These are phyloP conservation scores for Akanthomyces lecanii DNA, from an alignment of 2,329 filamentous ascomycete genomes.

Conservation along the genomic window DNA sequence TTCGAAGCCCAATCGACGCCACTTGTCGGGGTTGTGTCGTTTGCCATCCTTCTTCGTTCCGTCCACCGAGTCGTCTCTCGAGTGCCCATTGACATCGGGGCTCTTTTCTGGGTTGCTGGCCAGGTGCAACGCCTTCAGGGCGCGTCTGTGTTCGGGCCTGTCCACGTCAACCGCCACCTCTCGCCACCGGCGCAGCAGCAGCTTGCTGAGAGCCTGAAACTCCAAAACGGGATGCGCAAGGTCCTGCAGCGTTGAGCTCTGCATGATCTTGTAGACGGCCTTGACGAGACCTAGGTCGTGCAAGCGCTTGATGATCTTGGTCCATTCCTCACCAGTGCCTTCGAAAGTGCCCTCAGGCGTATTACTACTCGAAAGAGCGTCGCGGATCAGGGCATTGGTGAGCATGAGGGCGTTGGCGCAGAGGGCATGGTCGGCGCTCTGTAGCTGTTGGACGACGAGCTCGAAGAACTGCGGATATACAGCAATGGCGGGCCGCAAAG, in stretches of 20 bases:
- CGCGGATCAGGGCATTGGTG: slow-evolving; percentile 91
- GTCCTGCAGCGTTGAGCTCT: slow-evolving; percentile 87
- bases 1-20: slow-evolving; percentile 87
- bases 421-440: slow-evolving; percentile 89
- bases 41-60: slow-evolving; percentile 57
- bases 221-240: slow-evolving; percentile 85
- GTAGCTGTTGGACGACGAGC: slow-evolving; percentile 84
- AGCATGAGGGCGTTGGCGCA: slow-evolving; percentile 94
- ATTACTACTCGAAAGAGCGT: slow-evolving; percentile 74
- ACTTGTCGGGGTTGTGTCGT: slow-evolving; percentile 83
- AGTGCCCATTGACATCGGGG: slow-evolving; percentile 33
- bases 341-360: slow-evolving; percentile 30
- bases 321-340: slow-evolving; percentile 67
- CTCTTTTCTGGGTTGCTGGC: slow-evolving; percentile 67
- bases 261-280: slow-evolving; percentile 89
- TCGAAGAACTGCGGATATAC: slow-evolving; percentile 92
- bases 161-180: slow-evolving; percentile 82
- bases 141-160: slow-evolving; percentile 79
- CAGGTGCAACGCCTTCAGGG: slow-evolving; percentile 79
- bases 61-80: slow-evolving; percentile 34
- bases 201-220: slow-evolving; percentile 87
- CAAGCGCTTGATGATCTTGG: slow-evolving; percentile 87
- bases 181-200: slow-evolving; percentile 82
- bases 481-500: slow-evolving; percentile 85
- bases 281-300: slow-evolving; percentile 92